These are phyloP conservation scores for Zanthoxylum bungeanum DNA, from an alignment of 345 rosid species.

Conservation along the genomic window DNA sequence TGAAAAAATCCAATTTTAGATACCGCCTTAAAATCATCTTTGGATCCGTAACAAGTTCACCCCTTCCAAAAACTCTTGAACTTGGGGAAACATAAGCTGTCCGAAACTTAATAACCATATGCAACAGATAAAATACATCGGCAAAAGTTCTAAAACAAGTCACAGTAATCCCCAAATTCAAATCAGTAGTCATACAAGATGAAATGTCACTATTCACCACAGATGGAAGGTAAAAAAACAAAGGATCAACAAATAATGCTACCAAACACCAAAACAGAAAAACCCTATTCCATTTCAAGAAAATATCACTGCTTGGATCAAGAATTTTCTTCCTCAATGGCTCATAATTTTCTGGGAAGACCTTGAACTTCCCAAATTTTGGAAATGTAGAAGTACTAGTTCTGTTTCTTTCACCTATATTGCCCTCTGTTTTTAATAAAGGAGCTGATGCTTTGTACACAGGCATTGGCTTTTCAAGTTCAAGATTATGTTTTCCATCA, in stretches of 20 bases:
- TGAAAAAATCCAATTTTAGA: slow-evolving; percentile 60
- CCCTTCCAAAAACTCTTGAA: slow-evolving; percentile 80
- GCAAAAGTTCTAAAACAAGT: slow-evolving; percentile 72
- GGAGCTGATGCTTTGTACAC: slow-evolving; percentile 40
- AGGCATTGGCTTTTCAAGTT: slow-evolving; percentile 45
- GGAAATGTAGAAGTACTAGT: slow-evolving; percentile 19
- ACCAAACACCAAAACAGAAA: slow-evolving; percentile 75
- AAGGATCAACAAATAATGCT: slow-evolving; percentile 80
- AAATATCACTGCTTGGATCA: slow-evolving; percentile 65
- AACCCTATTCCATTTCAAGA: slow-evolving; percentile 60
- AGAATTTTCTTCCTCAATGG: slow-evolving; percentile 45
- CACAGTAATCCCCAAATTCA: slow-evolving; percentile 62
- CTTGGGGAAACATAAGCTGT: slow-evolving; percentile 77
- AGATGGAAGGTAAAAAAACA: slow-evolving; percentile 76
- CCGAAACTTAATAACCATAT: slow-evolving; percentile 60
- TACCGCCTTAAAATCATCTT: slow-evolving; percentile 58
- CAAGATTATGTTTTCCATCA: slow-evolving; percentile 31
- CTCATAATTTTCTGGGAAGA: slow-evolving; percentile 53
- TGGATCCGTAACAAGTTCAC: slow-evolving; percentile 77
- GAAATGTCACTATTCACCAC: slow-evolving; percentile 39
- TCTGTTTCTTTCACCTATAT: slow-evolving; percentile 17
- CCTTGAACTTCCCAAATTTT: slow-evolving; percentile 48
- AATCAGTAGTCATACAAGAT: slow-evolving; percentile 55
- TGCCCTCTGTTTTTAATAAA: slow-evolving; percentile 33
- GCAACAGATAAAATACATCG: slow-evolving; percentile 59